Base-by-base conservation (phyloP, 176 grass and related monocot species). In the Eleusine indica region DNA sequence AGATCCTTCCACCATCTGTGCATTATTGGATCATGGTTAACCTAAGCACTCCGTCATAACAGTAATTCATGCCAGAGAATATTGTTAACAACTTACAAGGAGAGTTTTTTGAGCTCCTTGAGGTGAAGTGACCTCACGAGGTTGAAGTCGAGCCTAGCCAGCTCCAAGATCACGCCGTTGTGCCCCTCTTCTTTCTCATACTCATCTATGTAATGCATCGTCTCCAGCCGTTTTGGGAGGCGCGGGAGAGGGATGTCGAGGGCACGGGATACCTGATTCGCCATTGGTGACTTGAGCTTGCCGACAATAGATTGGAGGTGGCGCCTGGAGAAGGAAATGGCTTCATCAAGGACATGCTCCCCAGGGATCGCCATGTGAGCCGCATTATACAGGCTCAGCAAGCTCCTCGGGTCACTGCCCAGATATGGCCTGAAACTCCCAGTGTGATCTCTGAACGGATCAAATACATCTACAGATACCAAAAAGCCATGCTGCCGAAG, bases 1-100 rank as follows among this genome's bases (percentile, higher is more conserved):
- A 76, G 70, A 32, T 67, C 70, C 14, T 64, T 74, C 82, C 82
- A 84, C 82, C 82, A 84, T 18, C 82, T 84, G 18, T 19, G n/a
- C 18, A 7, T 58, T 10, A 47, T 10, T 58, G 18, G 6, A 58
- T 6, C 21, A 44, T 18, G 11, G 37, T 18, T 18, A 42, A 19
- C 29, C 25, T 66, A 35, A 5, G 11, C 12, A 29, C 1, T 4
- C 7, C 3, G 16, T 53, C 12, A 14, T 17, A 53, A 17, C 15
- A 3, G 14, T 17, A 53, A 53, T 53, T 13, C 25, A 16, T 58
- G 18, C 4, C 1, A n/a, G 18, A n/a, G 5, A n/a, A 58, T 9
- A 35, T 0, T 16, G 30, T 66, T 1, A 11, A 47, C 12, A 4
- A 66, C 28, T 32, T 75, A 75, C 72, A 49, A 17, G 21, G 72